phyloP scores from a whole-genome alignment of 2,329 filamentous ascomycete species.

The Diaporthe sp. region DNA sequence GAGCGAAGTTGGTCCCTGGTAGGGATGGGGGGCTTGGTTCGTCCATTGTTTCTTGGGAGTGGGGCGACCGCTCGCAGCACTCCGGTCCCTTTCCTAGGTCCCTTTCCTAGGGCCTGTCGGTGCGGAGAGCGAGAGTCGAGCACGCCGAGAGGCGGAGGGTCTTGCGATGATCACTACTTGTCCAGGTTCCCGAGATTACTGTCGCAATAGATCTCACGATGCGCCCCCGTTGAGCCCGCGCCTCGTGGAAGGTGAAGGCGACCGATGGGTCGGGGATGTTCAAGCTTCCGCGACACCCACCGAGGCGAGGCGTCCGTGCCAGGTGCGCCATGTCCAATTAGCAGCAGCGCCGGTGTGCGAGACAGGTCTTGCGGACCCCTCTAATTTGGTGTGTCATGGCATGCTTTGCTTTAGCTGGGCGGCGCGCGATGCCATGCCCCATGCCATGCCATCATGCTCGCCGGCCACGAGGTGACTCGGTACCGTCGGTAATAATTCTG shows the following conservation, averaged over 20 bases:
- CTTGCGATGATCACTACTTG: slow-evolving; percentile 26
- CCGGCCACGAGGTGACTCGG: slow-evolving; percentile 32
- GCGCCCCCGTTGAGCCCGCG: slow-evolving; percentile 21
- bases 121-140: slow-evolving; percentile 12
- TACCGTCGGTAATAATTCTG: slow-evolving; percentile 23
- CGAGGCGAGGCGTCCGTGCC: slow-evolving; percentile 26
- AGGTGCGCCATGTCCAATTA: slow-evolving; percentile 28
- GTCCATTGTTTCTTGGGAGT: slow-evolving; percentile 29
- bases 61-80: slow-evolving; percentile 23
- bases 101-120: slow-evolving; percentile 17
- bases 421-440: slow-evolving; percentile 23
- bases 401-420: slow-evolving; percentile 23
- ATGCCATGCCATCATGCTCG: slow-evolving; percentile 28
- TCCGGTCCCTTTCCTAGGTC: slow-evolving; percentile 22
- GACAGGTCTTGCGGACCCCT: slow-evolving; percentile 35
- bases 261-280: slow-evolving; percentile 4
- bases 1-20: slow-evolving; percentile 24
- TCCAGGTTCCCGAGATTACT: slow-evolving; percentile 28
- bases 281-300: slow-evolving; percentile 31
- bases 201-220: slow-evolving; percentile 32
- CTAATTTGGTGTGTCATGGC: slow-evolving; percentile 34
- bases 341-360: slow-evolving; percentile 32
- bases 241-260: slow-evolving; percentile 16
- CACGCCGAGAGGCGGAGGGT: slow-evolving; percentile 10
- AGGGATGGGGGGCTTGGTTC: slow-evolving; percentile 22